Percentiles rank a stretch among this genome's conserved stretches.
These are phyloP conservation scores for Vitis hybrid DNA, from an alignment of 177 flowering plant species.

Conservation along the genomic window DNA sequence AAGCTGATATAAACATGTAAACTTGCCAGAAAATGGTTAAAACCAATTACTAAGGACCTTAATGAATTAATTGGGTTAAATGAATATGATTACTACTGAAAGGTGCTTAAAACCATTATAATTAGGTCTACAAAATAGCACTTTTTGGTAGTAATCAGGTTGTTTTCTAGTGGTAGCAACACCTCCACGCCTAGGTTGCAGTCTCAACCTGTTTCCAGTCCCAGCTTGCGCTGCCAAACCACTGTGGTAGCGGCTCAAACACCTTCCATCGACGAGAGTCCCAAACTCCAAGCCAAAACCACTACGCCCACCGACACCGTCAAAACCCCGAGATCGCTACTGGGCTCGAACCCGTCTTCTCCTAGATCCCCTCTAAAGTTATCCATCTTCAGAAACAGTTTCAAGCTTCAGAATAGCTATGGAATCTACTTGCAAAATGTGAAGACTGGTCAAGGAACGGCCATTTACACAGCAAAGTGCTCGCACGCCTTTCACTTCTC, in stretches of 20 bases:
- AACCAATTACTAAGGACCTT: too few relatives aligned
- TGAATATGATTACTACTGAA: too few relatives aligned
- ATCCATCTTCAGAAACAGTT: slow-evolving; percentile 46
- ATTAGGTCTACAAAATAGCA: too few relatives aligned
- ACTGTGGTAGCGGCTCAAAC: background rate
- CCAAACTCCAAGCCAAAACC: slow-evolving; percentile 30
- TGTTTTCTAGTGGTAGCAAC: slow-evolving; percentile 28
- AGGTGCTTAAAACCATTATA: too few relatives aligned
- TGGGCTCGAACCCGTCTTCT: slow-evolving; percentile 27
- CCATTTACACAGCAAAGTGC: slow-evolving; percentile 58
- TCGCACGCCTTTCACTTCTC: slow-evolving; percentile 50
- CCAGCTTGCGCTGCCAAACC: slow-evolving; percentile 29
- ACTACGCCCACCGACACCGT: slow-evolving; percentile 15
- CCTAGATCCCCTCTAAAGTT: slow-evolving; percentile 44
- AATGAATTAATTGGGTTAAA: too few relatives aligned
- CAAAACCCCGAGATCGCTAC: slow-evolving; percentile 8
- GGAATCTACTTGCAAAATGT: slow-evolving; percentile 43
- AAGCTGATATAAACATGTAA: too few relatives aligned
- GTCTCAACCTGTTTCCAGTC: slow-evolving; percentile 16
- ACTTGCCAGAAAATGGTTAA: too few relatives aligned
- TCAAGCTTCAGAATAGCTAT: slow-evolving; percentile 49
- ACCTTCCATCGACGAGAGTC: slow-evolving; percentile 10
- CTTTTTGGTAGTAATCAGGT: too few relatives aligned
- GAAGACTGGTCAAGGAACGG: slow-evolving; percentile 48
- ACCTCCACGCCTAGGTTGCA: slow-evolving; percentile 37